A percentile compares a stretch with the other conserved stretches of the same genome.
Conservation (phyloP, 768 basidiomycete genomes). For the Lactarius pseudohatsudake region DNA sequence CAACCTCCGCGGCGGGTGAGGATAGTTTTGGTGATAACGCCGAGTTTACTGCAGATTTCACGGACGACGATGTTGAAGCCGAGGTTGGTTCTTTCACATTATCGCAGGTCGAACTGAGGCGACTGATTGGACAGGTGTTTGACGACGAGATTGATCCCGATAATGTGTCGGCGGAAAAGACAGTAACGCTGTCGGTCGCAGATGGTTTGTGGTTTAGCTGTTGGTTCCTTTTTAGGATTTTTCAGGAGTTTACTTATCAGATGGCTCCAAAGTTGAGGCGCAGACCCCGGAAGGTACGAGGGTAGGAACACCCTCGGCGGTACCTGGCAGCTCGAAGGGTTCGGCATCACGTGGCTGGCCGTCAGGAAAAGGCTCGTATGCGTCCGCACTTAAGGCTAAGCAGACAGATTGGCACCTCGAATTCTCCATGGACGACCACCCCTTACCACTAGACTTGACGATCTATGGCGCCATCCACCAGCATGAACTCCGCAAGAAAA, state of each 20-base stretch:
- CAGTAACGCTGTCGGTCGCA: slow-evolving; percentile 78
- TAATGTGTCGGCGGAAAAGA: slow-evolving; percentile 70
- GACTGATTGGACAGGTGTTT: slow-evolving; percentile 52
- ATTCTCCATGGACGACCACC: slow-evolving; percentile 89
- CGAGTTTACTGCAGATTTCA: slow-evolving; percentile 70
- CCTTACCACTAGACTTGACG: slow-evolving; percentile 82
- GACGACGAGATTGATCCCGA: slow-evolving; percentile 85
- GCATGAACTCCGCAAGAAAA: slow-evolving; percentile 77
- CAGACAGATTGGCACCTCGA: slow-evolving; percentile 97
- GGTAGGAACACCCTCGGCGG: slow-evolving; percentile 77
- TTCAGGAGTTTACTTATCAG: slow-evolving; percentile 39
- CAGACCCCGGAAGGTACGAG: slow-evolving; percentile 97
- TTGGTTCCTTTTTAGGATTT: neutral
- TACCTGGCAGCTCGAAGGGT: slow-evolving; percentile 43
- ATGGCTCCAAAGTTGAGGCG: slow-evolving; percentile 92
- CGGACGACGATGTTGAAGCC: slow-evolving; percentile 83
- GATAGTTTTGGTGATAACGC: slow-evolving; percentile 55
- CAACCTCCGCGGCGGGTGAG: slow-evolving; percentile 39
- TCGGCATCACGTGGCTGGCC: slow-evolving; percentile 38
- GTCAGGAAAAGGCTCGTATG: slow-evolving; percentile 71
- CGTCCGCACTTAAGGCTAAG: slow-evolving; percentile 88
- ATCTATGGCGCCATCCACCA: slow-evolving; percentile 97
- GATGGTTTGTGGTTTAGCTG: slow-evolving; percentile 51
- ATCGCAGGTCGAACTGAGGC: slow-evolving; percentile 1
- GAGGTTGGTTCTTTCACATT: slow-evolving; percentile 44